Percentiles rank a stretch among this genome's conserved stretches.
phyloP scores from a whole-genome alignment of 805 yeast genomes.

The Komagataella pastoris region DNA sequence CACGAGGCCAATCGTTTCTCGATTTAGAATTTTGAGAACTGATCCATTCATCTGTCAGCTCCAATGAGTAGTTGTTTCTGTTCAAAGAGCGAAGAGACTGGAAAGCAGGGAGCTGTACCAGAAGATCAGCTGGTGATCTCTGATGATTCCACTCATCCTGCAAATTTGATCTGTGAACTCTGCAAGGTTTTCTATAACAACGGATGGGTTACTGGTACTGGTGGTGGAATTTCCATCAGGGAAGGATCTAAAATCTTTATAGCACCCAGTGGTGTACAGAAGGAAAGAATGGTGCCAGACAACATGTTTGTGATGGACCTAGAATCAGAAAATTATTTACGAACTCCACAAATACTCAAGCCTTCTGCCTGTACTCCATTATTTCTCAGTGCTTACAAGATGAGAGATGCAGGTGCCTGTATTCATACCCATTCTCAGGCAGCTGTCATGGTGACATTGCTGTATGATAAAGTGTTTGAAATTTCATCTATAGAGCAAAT shows the following conservation, averaged over 20 bases:
- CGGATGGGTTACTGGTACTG: slow-evolving; percentile 93
- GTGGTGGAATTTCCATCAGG: slow-evolving; percentile 83
- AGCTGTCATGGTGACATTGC: slow-evolving; percentile 69
- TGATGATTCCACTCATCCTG: slow-evolving; percentile 57
- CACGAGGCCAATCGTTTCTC: background rate
- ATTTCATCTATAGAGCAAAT: slow-evolving; percentile 83
- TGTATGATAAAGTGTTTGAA: slow-evolving; percentile 58
- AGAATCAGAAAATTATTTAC: slow-evolving; percentile 34
- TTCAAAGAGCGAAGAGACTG: background rate
- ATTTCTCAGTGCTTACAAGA: slow-evolving; percentile 56
- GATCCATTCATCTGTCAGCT: background rate
- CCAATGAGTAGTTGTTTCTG: background rate
- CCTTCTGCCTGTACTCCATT: slow-evolving; percentile 94
- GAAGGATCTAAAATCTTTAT: slow-evolving; percentile 46
- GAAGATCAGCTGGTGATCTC: slow-evolving; percentile 18
- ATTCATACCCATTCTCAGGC: slow-evolving; percentile 89
- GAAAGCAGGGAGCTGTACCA: background rate
- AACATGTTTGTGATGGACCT: slow-evolving; percentile 69
- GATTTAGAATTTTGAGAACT: background rate
- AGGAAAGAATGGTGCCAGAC: slow-evolving; percentile 71
- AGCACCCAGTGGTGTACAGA: slow-evolving; percentile 95
- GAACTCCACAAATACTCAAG: slow-evolving; percentile 54
- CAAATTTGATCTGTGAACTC: slow-evolving; percentile 70
- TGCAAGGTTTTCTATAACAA: slow-evolving; percentile 66
- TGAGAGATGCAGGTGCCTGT: slow-evolving; percentile 77